Evolutionary conservation across 352 stramenopile genomes (phyloP).

Genomic region (Vaucheria bursata): DNA sequence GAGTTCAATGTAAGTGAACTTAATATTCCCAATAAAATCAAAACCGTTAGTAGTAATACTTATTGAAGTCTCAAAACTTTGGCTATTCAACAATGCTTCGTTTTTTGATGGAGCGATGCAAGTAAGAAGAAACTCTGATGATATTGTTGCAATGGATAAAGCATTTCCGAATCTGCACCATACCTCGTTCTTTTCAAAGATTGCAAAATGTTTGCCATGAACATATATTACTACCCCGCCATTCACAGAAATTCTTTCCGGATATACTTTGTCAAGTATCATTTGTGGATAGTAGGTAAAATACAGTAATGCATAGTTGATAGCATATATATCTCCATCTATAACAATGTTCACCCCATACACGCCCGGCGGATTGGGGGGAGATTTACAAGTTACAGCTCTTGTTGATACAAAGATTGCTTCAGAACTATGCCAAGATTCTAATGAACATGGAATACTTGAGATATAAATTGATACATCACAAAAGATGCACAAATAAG

Average conservation of each 20-base stretch:
- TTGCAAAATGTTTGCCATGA: background rate
- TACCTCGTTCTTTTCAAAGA: background rate
- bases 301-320: background rate
- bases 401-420: background rate
- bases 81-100: background rate
- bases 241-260: background rate
- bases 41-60: constrained; percentile 3
- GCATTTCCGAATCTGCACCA: constrained; percentile 1
- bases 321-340: background rate
- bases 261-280: background rate
- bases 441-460: too few species aligned
- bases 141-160: background rate
- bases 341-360: background rate
- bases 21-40: background rate
- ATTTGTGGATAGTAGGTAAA: background rate
- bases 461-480: too few species aligned
- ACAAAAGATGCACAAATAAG: background rate
- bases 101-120: background rate
- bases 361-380: background rate
- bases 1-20: background rate
- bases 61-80: background rate
- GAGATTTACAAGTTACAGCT: background rate
- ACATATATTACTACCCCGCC: background rate
- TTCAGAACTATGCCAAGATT: too few species aligned
- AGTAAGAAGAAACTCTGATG: background rate